Evolutionary conservation across 2,329 filamentous ascomycete genomes (phyloP).

Genomic region (Chaetomium globosum): DNA sequence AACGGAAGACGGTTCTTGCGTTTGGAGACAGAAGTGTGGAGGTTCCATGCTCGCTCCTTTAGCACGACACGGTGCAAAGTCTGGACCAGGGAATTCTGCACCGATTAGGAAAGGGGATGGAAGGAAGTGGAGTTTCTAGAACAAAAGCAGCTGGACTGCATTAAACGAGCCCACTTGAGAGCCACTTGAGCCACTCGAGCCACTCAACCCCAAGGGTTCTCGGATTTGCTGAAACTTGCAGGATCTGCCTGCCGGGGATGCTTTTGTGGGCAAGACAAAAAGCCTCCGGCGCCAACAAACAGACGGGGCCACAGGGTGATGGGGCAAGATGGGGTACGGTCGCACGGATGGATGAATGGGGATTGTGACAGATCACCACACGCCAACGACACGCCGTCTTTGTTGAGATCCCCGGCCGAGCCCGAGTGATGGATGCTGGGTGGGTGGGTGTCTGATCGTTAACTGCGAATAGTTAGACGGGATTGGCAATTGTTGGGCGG

Average conservation of each 20-base stretch:
- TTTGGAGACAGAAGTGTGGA: neutral
- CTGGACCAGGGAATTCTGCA: neutral
- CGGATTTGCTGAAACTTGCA: slow-evolving; percentile 13
- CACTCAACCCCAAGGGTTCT: neutral
- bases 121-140: slow-evolving; percentile 25
- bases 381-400: neutral
- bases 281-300: neutral
- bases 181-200: neutral
- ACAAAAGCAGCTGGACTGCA: slow-evolving; percentile 6
- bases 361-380: slow-evolving; percentile 1
- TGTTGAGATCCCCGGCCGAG: neutral
- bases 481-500: slow-evolving; percentile 1
- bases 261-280: neutral
- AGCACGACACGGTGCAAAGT: neutral
- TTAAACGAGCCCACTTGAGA: neutral
- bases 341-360: neutral
- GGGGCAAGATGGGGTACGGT: neutral
- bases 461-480: neutral
- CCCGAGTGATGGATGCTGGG: no score
- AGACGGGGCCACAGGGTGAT: neutral
- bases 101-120: slow-evolving; percentile 11
- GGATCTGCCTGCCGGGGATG: slow-evolving; percentile 10
- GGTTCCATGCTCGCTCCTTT: neutral
- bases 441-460: no score
- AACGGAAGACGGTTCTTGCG: slow-evolving; percentile 4